Evolutionary conservation across 371 early-diverging fungal species (phyloP).

Genomic region (Mortierella sp.): DNA sequence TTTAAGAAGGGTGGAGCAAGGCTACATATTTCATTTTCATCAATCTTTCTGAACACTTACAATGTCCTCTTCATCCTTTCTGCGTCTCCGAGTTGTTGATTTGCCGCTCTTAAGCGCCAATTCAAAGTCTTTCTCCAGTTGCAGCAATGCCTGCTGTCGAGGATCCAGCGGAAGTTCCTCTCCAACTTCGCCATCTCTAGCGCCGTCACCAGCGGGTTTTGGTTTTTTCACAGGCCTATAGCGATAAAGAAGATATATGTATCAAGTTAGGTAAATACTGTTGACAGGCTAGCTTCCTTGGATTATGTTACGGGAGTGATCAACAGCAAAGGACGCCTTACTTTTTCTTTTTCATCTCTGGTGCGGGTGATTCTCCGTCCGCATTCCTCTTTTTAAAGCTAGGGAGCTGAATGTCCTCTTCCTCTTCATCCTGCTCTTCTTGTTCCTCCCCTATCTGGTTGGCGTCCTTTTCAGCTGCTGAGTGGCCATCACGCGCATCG

Average conservation of each 20-base stretch:
- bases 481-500: conserved; percentile 2
- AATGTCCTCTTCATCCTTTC: conserved; percentile 72
- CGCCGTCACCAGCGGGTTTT: conserved; percentile 9
- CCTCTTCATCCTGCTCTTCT: conserved; percentile 16
- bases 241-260: not conserved
- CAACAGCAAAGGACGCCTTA: conserved; percentile 1
- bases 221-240: conserved; percentile 17
- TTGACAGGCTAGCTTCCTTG: not conserved
- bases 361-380: conserved; percentile 27
- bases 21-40: not conserved
- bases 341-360: conserved; percentile 46
- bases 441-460: conserved; percentile 13
- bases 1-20: not conserved
- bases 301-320: not conserved
- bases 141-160: conserved; percentile 60
- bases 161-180: conserved; percentile 46
- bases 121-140: conserved; percentile 71
- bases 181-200: conserved; percentile 22
- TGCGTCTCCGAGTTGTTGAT: conserved; percentile 65
- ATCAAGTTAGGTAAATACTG: too few relatives aligned
- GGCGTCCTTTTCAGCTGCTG: conserved; percentile 4
- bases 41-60: conserved; percentile 5
- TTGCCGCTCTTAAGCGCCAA: conserved; percentile 71
- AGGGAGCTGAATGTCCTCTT: conserved; percentile 27
- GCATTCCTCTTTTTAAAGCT: conserved; percentile 40